A percentile compares a stretch with the other conserved stretches of the same genome.
These are phyloP conservation scores for Neospora caninum DNA, from an alignment of 169 alveolate genomes.

Conservation along the genomic window DNA sequence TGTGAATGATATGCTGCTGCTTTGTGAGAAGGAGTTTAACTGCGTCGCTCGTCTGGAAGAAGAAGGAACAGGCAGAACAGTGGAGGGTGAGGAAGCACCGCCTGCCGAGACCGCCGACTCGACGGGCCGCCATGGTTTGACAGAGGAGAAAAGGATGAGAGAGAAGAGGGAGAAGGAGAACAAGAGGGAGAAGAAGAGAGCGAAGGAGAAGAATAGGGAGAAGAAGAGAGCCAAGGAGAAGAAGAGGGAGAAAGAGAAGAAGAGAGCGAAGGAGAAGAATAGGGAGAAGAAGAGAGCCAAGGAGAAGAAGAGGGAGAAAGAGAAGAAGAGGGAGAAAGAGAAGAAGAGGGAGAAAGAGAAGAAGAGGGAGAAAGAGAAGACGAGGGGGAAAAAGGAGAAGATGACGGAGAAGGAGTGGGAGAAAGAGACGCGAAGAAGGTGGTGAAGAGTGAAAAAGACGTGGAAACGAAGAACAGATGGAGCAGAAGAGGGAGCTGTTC, in stretches of 20 bases:
- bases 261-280: background rate
- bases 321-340: too few species aligned
- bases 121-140: background rate
- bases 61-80: constrained; percentile 40
- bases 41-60: constrained; percentile 26
- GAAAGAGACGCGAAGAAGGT: background rate
- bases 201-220: background rate
- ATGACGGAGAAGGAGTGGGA: background rate
- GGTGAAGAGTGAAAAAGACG: background rate
- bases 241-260: background rate
- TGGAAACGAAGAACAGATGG: too few species aligned
- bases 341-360: too few species aligned
- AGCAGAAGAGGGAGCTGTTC: background rate
- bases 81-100: background rate
- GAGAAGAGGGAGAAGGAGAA: background rate
- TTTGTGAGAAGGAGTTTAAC: background rate
- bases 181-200: background rate
- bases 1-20: constrained; percentile 7
- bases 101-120: constrained; percentile 20
- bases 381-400: too few species aligned
- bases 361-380: too few species aligned
- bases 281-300: background rate
- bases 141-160: background rate
- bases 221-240: background rate
- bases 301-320: too few species aligned